Evolutionary conservation across 2,329 filamentous ascomycete genomes (phyloP), one percentile per base, ranked within the genome.

Genomic region (Cladosporium halotolerans): DNA sequence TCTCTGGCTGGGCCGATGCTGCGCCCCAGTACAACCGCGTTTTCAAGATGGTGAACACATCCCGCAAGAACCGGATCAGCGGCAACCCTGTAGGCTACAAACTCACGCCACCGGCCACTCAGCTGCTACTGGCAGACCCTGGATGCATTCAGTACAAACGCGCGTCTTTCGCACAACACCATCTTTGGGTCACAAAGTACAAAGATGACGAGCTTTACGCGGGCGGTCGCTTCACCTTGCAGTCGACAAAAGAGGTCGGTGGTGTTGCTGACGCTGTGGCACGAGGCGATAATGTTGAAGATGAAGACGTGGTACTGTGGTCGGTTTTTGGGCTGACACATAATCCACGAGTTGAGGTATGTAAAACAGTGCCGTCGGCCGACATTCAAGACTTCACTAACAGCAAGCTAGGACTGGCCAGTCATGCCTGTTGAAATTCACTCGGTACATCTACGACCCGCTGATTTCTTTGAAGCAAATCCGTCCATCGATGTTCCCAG

Each of bases 381-480:
- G 34, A 11, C 34, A 11, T n/a, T 36, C 9, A 11, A 1, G 74
- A 78, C 23, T 5, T 5, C 23, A 28, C 23, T 28, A 28, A 28
- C 23, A 28, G 23, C 7, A 28, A 28, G 4, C 5, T 28, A 28
- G 23, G 76, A 78, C 55, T 78, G 72, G 72, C 76, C 76, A 5
- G 74, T 79, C 23, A 74, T 75, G 68, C 76, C 76, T 0, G 68
- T 70, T 2, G 76, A 79, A 57, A 74, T 74, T 39, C 72, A 76
- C 55, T 69, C 73, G 56, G 58, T 79, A 4, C 67, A 73, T 31
- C 67, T 79, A 49, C 70, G 73, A 34, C 77, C 78, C 0, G 69
- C 72, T 8, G 76, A 81, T 58, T 80, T 81, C 70, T 81, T 80
- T 57, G 72, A 70, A 2, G 69, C 66, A 31, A 81, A 80, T 45